Conservation (phyloP, 306 rosid genomes). For the Purshia tridentata region DNA sequence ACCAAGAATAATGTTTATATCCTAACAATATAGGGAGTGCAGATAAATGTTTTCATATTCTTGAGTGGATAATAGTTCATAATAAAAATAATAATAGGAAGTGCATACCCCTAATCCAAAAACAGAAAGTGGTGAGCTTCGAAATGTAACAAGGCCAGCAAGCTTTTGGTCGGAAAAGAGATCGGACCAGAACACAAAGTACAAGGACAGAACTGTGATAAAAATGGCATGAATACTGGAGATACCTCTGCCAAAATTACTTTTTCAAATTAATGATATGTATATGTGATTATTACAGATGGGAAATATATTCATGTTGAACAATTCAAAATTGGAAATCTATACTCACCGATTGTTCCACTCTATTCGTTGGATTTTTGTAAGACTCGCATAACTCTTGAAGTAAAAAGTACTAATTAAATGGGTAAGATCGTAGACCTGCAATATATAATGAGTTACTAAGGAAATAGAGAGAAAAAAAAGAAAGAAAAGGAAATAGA, state of each 20-base stretch:
- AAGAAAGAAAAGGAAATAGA: neutral
- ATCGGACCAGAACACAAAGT: constrained; percentile 65
- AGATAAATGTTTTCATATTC: neutral
- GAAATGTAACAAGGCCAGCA: constrained; percentile 49
- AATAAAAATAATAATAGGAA: neutral
- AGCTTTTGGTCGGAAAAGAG: constrained; percentile 55
- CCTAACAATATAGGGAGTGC: neutral
- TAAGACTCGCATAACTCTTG: constrained; percentile 51
- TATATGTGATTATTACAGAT: neutral
- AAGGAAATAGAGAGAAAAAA: neutral
- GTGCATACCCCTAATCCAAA: constrained; percentile 52
- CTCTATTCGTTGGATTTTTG: constrained; percentile 57
- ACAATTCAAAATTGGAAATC: constrained; percentile 3
- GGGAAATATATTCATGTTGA: neutral
- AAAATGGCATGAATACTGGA: constrained; percentile 61
- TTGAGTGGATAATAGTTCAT: neutral
- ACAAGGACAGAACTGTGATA: constrained; percentile 46
- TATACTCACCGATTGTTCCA: constrained; percentile 58
- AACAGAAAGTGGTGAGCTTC: constrained; percentile 46
- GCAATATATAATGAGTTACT: constrained; percentile 14
- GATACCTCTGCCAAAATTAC: constrained; percentile 46
- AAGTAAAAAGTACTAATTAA: constrained; percentile 46
- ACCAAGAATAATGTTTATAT: neutral
- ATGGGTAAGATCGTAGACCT: constrained; percentile 57
- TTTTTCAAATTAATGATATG: constrained; percentile 23